Evolutionary conservation across 305 asterid genomes (phyloP), one percentile per base, ranked within the genome.

Genomic region (Stenogyne calaminthoides): DNA sequence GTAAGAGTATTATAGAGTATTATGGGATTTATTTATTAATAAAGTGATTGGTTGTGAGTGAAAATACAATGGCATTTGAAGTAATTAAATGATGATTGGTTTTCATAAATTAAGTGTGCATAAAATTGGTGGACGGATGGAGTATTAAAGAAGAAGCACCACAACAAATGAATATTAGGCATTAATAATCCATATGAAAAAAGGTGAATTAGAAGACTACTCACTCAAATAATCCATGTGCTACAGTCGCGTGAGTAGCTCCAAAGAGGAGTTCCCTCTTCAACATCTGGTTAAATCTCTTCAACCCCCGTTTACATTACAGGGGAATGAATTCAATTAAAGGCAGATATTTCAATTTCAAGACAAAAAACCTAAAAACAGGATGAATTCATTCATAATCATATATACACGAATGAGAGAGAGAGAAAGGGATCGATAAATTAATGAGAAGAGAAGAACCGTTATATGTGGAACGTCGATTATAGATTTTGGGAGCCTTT

Each of bases 211-310:
- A 9, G 18, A 12, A 39, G 25, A 22, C 25, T 1, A 59, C 71
- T 73, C 56, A 73, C 77, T 52, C 77, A 64, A 73, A 73, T 19
- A 64, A 6, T 37, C 77, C 77, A 63, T 63, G 46, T 29, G 70
- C 25, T 49, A 63, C 64, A 39, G 77, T 39, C 39, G 64, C 19
- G 44, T 51, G 46, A 22, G 25, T 22, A 22, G 25, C 25, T 22
- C 25, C 25, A 22, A 2, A 14, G 32, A 73, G 6, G 18, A 62
- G 40, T n/a, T 22, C 6, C 7, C 1, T 2, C 54, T 36, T 72
- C 63, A 49, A 51, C 49, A 14, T n/a, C n/a, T n/a, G n/a, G n/a
- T n/a, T n/a, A n/a, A n/a, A n/a, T n/a, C n/a, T n/a, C n/a, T n/a
- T n/a, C n/a, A n/a, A n/a, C n/a, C n/a, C 9, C 77, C 63, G 77